Conservation (phyloP, 164 flowering plant species). For the Aristolochia californica region DNA sequence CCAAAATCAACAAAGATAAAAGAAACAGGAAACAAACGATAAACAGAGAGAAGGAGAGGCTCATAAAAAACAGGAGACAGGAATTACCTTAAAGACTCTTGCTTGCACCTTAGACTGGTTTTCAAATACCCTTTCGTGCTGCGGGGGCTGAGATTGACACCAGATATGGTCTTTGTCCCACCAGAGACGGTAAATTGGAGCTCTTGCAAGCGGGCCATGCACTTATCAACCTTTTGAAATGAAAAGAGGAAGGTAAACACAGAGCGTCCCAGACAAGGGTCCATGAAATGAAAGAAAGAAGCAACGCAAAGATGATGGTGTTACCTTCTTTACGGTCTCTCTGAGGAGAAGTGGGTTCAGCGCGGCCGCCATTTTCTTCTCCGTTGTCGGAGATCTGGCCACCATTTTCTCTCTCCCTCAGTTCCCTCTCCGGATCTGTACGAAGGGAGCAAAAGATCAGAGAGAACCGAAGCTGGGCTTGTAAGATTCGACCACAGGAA, state of each 20-base stretch:
- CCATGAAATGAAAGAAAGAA: too few relatives aligned
- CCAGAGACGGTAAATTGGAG: constrained; percentile 79
- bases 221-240: constrained; percentile 63
- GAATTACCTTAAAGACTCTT: constrained; percentile 60
- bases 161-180: constrained; percentile 53
- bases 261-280: not conserved
- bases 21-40: not conserved
- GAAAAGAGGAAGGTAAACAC: not conserved
- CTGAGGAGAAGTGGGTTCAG: constrained; percentile 61
- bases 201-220: constrained; percentile 86
- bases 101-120: constrained; percentile 85
- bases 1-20: not conserved
- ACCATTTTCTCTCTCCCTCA: constrained; percentile 41
- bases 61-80: not conserved
- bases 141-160: constrained; percentile 63
- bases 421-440: constrained; percentile 6
- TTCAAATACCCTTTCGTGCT: constrained; percentile 62
- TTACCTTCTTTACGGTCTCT: constrained; percentile 77
- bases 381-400: constrained; percentile 80
- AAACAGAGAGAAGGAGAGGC: not conserved
- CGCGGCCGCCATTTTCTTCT: constrained; percentile 43
- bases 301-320: too few relatives aligned
- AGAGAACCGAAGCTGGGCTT: not conserved
- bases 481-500: constrained; percentile 6
- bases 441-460: not conserved